A percentile compares a stretch with the other conserved stretches of the same genome.
phyloP scores from a whole-genome alignment of 495 filamentous ascomycete genomes.

The Geopyxis carbonaria region DNA sequence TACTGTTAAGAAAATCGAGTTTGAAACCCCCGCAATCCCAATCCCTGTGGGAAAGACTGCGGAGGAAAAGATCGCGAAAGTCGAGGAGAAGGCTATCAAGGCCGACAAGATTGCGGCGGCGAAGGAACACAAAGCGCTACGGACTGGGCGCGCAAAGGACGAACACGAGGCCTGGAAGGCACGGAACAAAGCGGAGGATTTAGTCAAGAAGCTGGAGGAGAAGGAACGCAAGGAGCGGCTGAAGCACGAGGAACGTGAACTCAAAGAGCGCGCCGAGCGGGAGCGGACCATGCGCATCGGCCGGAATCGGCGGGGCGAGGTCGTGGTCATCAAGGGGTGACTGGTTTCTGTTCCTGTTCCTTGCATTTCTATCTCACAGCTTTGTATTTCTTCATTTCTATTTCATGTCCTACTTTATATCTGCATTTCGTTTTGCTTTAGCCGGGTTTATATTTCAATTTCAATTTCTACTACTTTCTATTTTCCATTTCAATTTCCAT shows the following conservation, averaged over 20 bases:
- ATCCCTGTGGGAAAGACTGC: constrained; percentile 12
- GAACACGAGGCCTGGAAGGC: constrained; percentile 17
- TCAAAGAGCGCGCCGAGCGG: constrained; percentile 1
- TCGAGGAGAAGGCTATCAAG: constrained; percentile 20
- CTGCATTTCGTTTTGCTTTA: no score
- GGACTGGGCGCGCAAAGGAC: constrained; percentile 10
- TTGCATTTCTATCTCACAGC: no score
- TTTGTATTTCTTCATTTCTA: no score
- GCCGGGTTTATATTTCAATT: no score
- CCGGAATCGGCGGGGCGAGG: constrained; percentile 13
- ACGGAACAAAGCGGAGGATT: constrained; percentile 16
- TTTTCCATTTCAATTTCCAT: no score
- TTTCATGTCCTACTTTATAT: no score
- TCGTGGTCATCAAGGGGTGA: constrained; percentile 8
- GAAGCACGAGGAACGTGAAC: constrained; percentile 7
- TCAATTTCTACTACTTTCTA: no score
- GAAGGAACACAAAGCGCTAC: constrained; percentile 12
- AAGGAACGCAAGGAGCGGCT: constrained; percentile 16
- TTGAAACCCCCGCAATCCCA: not conserved
- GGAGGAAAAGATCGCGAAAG: constrained; percentile 19
- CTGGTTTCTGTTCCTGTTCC: no score
- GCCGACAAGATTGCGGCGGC: constrained; percentile 11
- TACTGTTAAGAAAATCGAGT: constrained; percentile 1
- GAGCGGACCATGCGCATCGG: not conserved
- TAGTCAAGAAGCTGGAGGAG: constrained; percentile 12